Conservation (phyloP, 2,329 filamentous ascomycete species). For the Ambrosiella xylebori region DNA sequence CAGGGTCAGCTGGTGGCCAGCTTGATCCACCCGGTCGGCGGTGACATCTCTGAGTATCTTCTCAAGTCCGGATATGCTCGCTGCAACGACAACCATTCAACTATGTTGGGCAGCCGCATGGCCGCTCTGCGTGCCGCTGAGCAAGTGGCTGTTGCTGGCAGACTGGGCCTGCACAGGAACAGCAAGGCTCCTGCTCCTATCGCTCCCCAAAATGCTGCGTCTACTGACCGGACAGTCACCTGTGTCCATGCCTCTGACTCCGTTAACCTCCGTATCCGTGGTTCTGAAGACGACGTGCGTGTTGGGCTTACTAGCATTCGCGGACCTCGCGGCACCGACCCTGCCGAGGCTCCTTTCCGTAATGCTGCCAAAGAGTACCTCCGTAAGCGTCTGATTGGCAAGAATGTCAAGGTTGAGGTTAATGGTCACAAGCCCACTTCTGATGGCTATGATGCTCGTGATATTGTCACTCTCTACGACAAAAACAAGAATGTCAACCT, state of each 20-base stretch:
- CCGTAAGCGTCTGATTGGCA: slow-evolving; percentile 85
- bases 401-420: slow-evolving; percentile 76
- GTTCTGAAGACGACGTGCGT: slow-evolving; percentile 64
- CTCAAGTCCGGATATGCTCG: slow-evolving; percentile 77
- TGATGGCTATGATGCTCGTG: slow-evolving; percentile 84
- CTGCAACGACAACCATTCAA: slow-evolving; percentile 92
- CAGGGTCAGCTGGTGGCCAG: slow-evolving; percentile 83
- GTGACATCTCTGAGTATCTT: slow-evolving; percentile 77
- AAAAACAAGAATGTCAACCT: slow-evolving; percentile 80
- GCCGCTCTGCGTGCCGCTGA: slow-evolving; percentile 68
- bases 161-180: slow-evolving; percentile 65
- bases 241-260: slow-evolving; percentile 70
- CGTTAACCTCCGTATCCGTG: slow-evolving; percentile 69
- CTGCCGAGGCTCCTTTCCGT: slow-evolving; percentile 71
- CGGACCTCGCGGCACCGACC: slow-evolving; percentile 76
- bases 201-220: slow-evolving; percentile 67
- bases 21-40: slow-evolving; percentile 68
- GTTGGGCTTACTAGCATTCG: slow-evolving; percentile 85
- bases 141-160: slow-evolving; percentile 61
- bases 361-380: slow-evolving; percentile 94
- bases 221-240: slow-evolving; percentile 61
- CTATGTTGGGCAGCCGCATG: slow-evolving; percentile 81
- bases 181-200: slow-evolving; percentile 39
- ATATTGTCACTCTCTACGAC: slow-evolving; percentile 74
- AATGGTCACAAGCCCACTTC: slow-evolving; percentile 81